A percentile compares a stretch with the other conserved stretches of the same genome.
phyloP scores from a whole-genome alignment of 495 filamentous ascomycete genomes.

The Aspergillus steynii region DNA sequence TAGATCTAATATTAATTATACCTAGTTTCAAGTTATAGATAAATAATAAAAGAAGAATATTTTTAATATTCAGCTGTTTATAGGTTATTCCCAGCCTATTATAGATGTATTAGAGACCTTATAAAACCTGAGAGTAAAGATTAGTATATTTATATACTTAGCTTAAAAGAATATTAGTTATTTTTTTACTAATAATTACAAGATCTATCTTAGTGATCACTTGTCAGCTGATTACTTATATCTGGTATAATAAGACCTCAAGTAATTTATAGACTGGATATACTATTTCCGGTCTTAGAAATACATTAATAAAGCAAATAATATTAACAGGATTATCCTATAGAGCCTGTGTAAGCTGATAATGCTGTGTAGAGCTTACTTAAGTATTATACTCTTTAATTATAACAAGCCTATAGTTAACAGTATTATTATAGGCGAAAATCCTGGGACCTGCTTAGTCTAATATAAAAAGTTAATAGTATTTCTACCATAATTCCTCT shows the following conservation, averaged over 20 bases:
- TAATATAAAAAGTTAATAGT: conserved; percentile 1
- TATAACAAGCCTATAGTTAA: conserved; percentile 4
- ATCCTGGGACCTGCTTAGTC: conserved; percentile 6
- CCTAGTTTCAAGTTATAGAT: conserved; percentile 4
- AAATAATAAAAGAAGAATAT: conserved; percentile 5
- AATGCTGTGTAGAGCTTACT: background rate
- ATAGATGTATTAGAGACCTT: conserved; percentile 7
- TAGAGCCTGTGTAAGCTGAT: conserved; percentile 2
- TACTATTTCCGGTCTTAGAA: background rate
- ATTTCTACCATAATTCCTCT: conserved; percentile 6
- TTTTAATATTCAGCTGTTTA: conserved; percentile 1
- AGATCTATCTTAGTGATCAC: conserved; percentile 7
- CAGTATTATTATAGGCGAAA: conserved; percentile 1
- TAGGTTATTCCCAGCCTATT: conserved; percentile 6
- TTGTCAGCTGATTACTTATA: conserved; percentile 5
- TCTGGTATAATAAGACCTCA: conserved; percentile 4
- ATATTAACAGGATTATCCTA: background rate
- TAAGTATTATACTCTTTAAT: conserved; percentile 1
- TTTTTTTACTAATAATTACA: conserved; percentile 6
- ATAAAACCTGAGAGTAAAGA: conserved; percentile 1
- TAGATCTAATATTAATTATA: background rate
- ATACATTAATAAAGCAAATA: conserved; percentile 1
- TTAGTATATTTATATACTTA: background rate
- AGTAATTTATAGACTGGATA: conserved; percentile 4
- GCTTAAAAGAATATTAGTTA: background rate